Conservation (phyloP, 805 yeast genomes). For the Yamadazyma paraphyllophila region DNA sequence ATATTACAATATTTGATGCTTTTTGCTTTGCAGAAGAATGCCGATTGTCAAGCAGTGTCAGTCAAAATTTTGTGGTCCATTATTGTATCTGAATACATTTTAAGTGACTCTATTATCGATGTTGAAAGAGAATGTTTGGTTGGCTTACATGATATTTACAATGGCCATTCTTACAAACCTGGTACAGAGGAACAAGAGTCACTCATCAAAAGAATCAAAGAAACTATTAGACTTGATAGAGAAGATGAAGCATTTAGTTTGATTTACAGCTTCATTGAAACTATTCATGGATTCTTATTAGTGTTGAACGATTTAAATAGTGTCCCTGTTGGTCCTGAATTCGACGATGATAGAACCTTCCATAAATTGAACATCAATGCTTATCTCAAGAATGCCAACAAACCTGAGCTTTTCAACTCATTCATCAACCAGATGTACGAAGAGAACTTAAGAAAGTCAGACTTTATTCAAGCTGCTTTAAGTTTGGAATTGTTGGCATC, state of each 20-base stretch:
- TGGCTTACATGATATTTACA: constrained; percentile 65
- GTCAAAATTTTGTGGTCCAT: constrained; percentile 69
- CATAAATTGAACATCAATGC: constrained; percentile 73
- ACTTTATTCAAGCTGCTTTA: constrained; percentile 79
- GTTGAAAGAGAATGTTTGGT: constrained; percentile 62
- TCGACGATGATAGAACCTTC: constrained; percentile 83
- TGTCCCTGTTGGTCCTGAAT: constrained; percentile 80
- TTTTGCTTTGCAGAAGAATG: constrained; percentile 66
- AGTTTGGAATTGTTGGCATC: constrained; percentile 74
- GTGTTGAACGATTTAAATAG: constrained; percentile 64
- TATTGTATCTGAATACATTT: constrained; percentile 62
- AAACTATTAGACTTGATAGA: constrained; percentile 51
- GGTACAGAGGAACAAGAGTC: constrained; percentile 50
- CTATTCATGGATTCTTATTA: constrained; percentile 58
- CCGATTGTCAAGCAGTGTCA: constrained; percentile 58
- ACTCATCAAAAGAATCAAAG: constrained; percentile 50
- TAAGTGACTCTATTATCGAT: constrained; percentile 55
- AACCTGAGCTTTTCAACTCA: constrained; percentile 78
- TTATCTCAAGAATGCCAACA: constrained; percentile 71
- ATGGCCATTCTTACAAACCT: constrained; percentile 56
- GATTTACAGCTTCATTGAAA: constrained; percentile 50
- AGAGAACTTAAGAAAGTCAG: constrained; percentile 55
- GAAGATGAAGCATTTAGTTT: constrained; percentile 62
- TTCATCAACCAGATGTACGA: constrained; percentile 74
- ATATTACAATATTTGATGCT: constrained; percentile 64